Percentiles rank a stretch among this genome's conserved stretches.
These are phyloP conservation scores for Batrachochytrium dendrobatidis DNA, from an alignment of 371 early-diverging fungal species.

Conservation along the genomic window DNA sequence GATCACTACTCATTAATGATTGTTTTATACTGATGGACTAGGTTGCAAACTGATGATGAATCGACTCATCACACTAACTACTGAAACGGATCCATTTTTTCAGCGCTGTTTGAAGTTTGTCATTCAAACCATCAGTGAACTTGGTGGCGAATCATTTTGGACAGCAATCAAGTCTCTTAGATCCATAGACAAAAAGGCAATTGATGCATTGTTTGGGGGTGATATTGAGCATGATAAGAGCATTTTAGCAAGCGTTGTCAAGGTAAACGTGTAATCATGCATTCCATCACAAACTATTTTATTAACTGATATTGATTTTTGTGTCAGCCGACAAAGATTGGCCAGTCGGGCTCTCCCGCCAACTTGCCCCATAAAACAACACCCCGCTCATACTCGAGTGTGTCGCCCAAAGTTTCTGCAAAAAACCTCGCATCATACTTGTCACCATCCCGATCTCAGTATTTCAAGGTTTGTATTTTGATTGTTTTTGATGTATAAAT, in stretches of 20 bases:
- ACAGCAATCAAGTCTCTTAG: conserved; percentile 9
- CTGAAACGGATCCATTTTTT: conserved; percentile 13
- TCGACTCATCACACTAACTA: conserved; percentile 7
- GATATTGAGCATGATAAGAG: neutral
- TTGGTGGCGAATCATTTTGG: conserved; percentile 13
- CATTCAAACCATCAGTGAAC: conserved; percentile 7
- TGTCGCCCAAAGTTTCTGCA: neutral
- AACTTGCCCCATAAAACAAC: neutral
- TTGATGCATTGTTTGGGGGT: conserved; percentile 16
- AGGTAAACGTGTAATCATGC: neutral
- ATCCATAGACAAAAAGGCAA: conserved; percentile 10
- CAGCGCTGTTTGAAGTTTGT: conserved; percentile 9
- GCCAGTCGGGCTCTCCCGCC: neutral
- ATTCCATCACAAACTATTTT: neutral
- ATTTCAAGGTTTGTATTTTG: neutral
- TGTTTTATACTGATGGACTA: neutral
- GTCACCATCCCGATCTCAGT: neutral
- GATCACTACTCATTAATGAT: neutral
- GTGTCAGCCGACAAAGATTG: neutral
- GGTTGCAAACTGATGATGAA: conserved; percentile 9
- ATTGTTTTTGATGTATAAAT: too few species aligned
- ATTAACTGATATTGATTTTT: neutral
- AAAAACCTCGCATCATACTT: neutral
- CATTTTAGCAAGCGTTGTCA: neutral
- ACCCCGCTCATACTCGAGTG: too few species aligned